A percentile compares a stretch with the other conserved stretches of the same genome.
These are phyloP conservation scores for Erodium moschatum DNA, from an alignment of 441 rosid species.

Conservation along the genomic window DNA sequence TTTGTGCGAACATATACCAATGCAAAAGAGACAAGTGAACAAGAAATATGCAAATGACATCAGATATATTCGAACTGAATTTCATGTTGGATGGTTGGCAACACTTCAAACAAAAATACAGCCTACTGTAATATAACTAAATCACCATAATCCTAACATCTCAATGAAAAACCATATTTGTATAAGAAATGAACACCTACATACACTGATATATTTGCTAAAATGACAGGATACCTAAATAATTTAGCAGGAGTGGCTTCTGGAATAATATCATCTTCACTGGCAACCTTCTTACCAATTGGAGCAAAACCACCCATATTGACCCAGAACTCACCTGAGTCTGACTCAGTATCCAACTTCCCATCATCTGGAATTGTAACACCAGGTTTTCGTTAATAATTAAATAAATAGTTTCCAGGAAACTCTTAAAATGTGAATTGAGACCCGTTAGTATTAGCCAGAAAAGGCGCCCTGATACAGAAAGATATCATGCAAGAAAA, in stretches of 20 bases:
- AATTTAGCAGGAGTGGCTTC: conserved; percentile 72
- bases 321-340: conserved; percentile 98
- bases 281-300: conserved; percentile 68
- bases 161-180: not conserved
- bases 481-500: not conserved
- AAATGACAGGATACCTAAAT: conserved; percentile 40
- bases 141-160: not conserved
- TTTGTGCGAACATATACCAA: not conserved
- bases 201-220: not conserved
- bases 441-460: too few species aligned
- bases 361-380: conserved; percentile 63
- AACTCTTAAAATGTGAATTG: too few species aligned
- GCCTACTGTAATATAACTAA: too few species aligned
- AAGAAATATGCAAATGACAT: not conserved
- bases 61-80: not conserved
- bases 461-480: too few species aligned
- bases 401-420: not conserved
- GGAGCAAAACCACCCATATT: conserved; percentile 99
- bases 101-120: too few species aligned
- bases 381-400: not conserved
- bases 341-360: conserved; percentile 91
- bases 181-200: not conserved
- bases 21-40: not conserved
- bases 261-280: conserved; percentile 65
- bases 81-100: too few species aligned